These are phyloP conservation scores for Hypoxylon sp. DNA, from an alignment of 2,329 filamentous ascomycete species.

Conservation along the genomic window DNA sequence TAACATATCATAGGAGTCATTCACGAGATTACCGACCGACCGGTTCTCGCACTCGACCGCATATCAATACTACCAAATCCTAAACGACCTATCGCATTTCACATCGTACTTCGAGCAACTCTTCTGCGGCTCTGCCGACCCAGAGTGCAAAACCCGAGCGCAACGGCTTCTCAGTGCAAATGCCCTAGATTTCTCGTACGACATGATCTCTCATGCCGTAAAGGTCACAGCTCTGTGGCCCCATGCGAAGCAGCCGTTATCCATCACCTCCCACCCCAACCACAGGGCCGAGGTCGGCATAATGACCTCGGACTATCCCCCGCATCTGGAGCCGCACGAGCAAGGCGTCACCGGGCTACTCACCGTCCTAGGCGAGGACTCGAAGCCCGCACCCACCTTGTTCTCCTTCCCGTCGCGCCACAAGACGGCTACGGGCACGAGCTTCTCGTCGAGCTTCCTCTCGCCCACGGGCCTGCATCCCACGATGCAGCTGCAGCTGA, in stretches of 20 bases:
- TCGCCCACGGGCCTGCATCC: constrained; percentile 85
- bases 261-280: constrained; percentile 55
- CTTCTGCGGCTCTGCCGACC: constrained; percentile 52
- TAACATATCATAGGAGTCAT: constrained; percentile 68
- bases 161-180: constrained; percentile 56
- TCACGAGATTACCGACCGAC: constrained; percentile 66
- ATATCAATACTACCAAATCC: constrained; percentile 76
- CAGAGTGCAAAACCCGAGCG: constrained; percentile 44
- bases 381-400: constrained; percentile 77
- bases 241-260: constrained; percentile 55
- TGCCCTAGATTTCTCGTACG: constrained; percentile 77
- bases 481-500: constrained; percentile 75
- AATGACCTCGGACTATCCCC: constrained; percentile 72
- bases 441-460: constrained; percentile 74
- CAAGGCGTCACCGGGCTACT: constrained; percentile 82
- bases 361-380: constrained; percentile 80
- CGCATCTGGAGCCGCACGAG: constrained; percentile 74
- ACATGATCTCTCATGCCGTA: constrained; percentile 72
- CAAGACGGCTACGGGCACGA: constrained; percentile 64
- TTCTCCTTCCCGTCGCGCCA: constrained; percentile 90
- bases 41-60: constrained; percentile 72
- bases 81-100: constrained; percentile 69
- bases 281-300: constrained; percentile 84
- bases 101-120: constrained; percentile 60
- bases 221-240: constrained; percentile 75